phyloP scores from a whole-genome alignment of 768 basidiomycete species.

The Termitomyces sp. region DNA sequence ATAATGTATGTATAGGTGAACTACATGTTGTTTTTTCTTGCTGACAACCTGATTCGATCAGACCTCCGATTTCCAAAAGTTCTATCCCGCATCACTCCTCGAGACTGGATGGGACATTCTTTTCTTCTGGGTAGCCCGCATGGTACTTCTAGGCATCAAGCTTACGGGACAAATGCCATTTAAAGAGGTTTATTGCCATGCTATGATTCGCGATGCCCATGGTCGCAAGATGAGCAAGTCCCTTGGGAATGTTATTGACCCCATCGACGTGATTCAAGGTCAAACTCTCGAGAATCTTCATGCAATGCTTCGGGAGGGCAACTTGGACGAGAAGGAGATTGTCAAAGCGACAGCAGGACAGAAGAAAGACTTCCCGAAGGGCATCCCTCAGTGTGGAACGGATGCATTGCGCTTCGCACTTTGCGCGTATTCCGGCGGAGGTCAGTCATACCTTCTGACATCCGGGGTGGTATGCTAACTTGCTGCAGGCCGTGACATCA shows the following conservation, averaged over 20 bases:
- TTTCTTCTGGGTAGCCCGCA: conserved; percentile 99
- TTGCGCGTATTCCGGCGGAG: conserved; percentile 90
- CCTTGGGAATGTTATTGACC: conserved; percentile 96
- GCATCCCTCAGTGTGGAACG: conserved; percentile 97
- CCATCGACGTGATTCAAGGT: conserved; percentile 91
- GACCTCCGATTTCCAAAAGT: conserved; percentile 73
- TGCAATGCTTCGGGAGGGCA: conserved; percentile 82
- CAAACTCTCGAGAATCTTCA: conserved; percentile 74
- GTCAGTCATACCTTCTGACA: conserved; percentile 27
- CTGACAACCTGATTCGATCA: conserved; percentile 18
- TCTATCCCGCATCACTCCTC: conserved; percentile 86
- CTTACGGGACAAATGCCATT: conserved; percentile 92
- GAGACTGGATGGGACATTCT: conserved; percentile 99
- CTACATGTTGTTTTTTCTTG: not conserved
- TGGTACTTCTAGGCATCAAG: conserved; percentile 89
- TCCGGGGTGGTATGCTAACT: not conserved
- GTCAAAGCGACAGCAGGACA: conserved; percentile 87
- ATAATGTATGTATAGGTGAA: conserved; percentile 48
- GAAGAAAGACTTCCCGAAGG: conserved; percentile 99
- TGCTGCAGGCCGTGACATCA: conserved; percentile 84
- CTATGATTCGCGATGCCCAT: conserved; percentile 98
- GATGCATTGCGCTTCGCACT: conserved; percentile 94
- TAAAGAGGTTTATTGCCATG: conserved; percentile 93
- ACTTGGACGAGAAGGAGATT: conserved; percentile 91
- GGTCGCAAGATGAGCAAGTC: conserved; percentile 99